Percentiles rank a stretch among this genome's conserved stretches.
These are phyloP conservation scores for Coemansia sp. DNA, from an alignment of 192 early-diverging fungal species.

Conservation along the genomic window DNA sequence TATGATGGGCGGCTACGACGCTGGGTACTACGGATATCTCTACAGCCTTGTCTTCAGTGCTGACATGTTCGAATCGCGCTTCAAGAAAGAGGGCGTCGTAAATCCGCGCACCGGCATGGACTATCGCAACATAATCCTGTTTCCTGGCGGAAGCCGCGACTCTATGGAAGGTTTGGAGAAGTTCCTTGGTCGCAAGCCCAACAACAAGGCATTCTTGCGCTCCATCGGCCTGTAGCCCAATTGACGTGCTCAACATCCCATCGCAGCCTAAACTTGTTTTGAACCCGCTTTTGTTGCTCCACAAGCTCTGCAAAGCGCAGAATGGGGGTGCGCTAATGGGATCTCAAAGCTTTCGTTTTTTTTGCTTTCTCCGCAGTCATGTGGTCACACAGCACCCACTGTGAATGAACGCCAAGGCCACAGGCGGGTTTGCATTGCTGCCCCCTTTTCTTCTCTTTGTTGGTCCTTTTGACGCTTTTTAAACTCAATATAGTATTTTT, in stretches of 20 bases:
- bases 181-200: constrained; percentile 83
- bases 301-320: background rate
- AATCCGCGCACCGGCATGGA: constrained; percentile 21
- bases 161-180: constrained; percentile 65
- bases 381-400: background rate
- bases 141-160: constrained; percentile 59
- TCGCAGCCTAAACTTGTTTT: background rate
- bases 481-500: background rate
- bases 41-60: constrained; percentile 78
- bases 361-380: background rate
- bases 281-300: background rate
- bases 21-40: constrained; percentile 75
- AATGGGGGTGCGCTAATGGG: background rate
- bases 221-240: constrained; percentile 58
- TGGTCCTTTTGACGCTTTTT: constrained; percentile 1
- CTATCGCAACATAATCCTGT: constrained; percentile 28
- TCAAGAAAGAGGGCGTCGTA: constrained; percentile 61
- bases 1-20: constrained; percentile 74
- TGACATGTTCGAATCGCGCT: constrained; percentile 77
- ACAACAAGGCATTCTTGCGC: constrained; percentile 73
- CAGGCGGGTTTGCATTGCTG: background rate
- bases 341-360: background rate
- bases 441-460: background rate
- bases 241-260: background rate
- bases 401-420: background rate